Conservation (phyloP, 164 flowering plant genomes). For the Vitis rupestris region DNA sequence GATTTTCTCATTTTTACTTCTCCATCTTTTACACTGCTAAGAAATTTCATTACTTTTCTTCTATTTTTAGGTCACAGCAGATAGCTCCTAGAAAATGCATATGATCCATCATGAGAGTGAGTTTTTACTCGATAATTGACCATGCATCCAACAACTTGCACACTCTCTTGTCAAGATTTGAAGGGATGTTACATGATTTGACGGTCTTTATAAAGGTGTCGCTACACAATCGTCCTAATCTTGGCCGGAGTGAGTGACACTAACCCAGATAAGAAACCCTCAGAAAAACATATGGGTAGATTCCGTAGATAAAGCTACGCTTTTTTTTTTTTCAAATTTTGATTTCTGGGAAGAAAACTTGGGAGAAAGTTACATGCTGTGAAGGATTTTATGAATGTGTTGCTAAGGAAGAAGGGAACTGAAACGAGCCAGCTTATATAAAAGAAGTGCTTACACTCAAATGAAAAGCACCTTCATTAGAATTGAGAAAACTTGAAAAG, state of each 20-base stretch:
- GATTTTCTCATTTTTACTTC: no score
- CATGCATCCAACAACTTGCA: no score
- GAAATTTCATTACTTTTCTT: no score
- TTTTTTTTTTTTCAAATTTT: constrained; percentile 31
- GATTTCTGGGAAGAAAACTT: background rate
- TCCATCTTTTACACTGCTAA: no score
- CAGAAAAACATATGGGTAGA: background rate
- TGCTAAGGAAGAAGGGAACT: constrained; percentile 27
- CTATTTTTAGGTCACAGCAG: no score
- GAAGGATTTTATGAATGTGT: constrained; percentile 30
- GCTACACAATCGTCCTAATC: constrained; percentile 6
- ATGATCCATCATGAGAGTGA: no score
- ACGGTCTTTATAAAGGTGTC: constrained; percentile 17
- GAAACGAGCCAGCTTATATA: constrained; percentile 25
- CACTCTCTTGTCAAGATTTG: background rate
- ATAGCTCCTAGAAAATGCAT: no score
- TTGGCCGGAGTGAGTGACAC: constrained; percentile 14
- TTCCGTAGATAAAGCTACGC: background rate
- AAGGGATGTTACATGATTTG: constrained; percentile 24
- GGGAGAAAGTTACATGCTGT: constrained; percentile 18
- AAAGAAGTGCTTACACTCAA: no score
- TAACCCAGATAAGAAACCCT: background rate
- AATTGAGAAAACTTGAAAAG: no score
- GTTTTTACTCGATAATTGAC: no score
- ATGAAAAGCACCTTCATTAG: no score